These are phyloP conservation scores for Chlorella sp. DNA, from an alignment of 139 green algal genomes.

Conservation along the genomic window DNA sequence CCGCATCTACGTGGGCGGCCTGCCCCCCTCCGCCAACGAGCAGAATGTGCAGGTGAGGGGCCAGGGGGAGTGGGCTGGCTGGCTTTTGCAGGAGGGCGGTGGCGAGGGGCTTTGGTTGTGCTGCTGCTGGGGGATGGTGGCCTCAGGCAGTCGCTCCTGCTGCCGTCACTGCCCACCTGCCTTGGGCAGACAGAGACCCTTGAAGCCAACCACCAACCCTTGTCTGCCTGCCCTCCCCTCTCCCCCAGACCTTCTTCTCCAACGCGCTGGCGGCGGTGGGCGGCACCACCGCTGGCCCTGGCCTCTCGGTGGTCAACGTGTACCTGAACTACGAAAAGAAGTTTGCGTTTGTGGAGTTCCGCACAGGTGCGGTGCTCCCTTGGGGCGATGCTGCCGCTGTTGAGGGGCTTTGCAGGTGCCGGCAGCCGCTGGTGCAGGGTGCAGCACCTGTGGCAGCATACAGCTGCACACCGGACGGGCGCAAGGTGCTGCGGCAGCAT, in stretches of 20 bases:
- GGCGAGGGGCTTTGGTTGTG: too few species aligned
- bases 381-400: background rate
- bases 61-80: background rate
- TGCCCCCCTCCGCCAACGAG: constrained; percentile 90
- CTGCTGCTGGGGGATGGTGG: too few species aligned
- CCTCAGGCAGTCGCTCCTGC: too few species aligned
- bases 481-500: too few species aligned
- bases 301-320: constrained; percentile 93
- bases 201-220: too few species aligned
- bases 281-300: constrained; percentile 90
- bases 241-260: constrained; percentile 40
- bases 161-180: too few species aligned
- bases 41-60: constrained; percentile 70
- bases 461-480: too few species aligned
- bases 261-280: constrained; percentile 92
- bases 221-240: background rate
- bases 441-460: too few species aligned
- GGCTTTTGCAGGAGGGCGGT: background rate
- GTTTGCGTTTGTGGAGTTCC: constrained; percentile 93
- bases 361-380: constrained; percentile 68
- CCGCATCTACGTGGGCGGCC: constrained; percentile 95
- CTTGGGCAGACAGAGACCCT: too few species aligned
- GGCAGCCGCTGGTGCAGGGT: too few species aligned
- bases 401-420: constrained; percentile 35
- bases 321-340: constrained; percentile 99